Base-by-base conservation (phyloP, 2,329 filamentous ascomycete species). In the Stemphylium vesicarium region DNA sequence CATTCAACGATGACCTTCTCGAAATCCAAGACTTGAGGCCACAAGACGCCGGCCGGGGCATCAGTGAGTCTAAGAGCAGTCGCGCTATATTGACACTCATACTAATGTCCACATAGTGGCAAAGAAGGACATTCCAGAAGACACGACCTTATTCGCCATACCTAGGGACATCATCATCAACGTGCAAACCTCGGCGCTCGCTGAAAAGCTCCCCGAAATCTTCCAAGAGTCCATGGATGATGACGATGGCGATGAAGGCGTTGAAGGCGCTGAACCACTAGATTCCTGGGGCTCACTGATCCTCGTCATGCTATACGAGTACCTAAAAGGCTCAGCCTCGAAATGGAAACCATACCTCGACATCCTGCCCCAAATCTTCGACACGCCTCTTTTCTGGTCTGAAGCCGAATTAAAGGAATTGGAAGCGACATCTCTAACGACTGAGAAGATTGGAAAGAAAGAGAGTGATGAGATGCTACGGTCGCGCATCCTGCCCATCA, bases 311-410 rank as follows among this genome's bases (percentile, higher is more conserved):
- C 10, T 68, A 7, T 63, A 65, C n/a, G 65, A 68, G 20, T 43
- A 60, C 20, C 20, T 68, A 5, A 63, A 63, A 18, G 65, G 63
- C 26, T 56, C 61, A 10, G 48, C 45, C 13, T 68, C 65, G 0
- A 51, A 38, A 15, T 68, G 65, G 65, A 68, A 68, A 37, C 62
- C 65, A 4, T 68, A 68, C 31, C 31, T 68, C 4, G 62, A 66
- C 20, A 50, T 68, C 1, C 38, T 68, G 4, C 65, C 65, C 5
- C 52, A 48, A 2, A 53, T 29, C 8, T 68, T 68, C 15, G 58
- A 66, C n/a, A 68, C 65, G 10, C 65, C 65, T 1, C 60, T 68
- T 20, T 66, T 66, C 41, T 68, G 65, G 65, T 42, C 58, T 1
- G 55, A 61, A 1, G 20, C 50, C 2, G 65, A 68, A 33, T 33